These are phyloP conservation scores for Hibiscus trionum DNA, from an alignment of 345 rosid species.

Conservation along the genomic window DNA sequence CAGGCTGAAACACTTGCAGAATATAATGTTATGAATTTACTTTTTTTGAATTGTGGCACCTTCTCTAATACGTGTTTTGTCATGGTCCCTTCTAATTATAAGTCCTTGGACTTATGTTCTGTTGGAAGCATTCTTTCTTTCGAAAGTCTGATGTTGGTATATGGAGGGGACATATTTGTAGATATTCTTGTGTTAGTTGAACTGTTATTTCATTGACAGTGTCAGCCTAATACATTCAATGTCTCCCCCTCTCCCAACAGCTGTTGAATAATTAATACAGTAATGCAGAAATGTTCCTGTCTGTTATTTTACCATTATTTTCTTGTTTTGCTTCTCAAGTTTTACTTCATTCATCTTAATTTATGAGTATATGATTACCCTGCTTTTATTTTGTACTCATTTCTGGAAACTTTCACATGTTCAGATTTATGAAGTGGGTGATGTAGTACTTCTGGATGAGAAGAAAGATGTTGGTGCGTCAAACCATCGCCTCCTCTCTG, in stretches of 20 bases:
- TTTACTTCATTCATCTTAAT: not conserved
- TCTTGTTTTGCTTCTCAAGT: not conserved
- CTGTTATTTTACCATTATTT: not conserved
- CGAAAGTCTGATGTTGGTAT: not conserved
- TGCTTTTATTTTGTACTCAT: not conserved
- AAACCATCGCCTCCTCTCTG: constrained; percentile 61
- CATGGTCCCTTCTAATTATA: not conserved
- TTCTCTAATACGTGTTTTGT: not conserved
- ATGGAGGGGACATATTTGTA: not conserved
- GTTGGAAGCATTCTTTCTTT: not conserved
- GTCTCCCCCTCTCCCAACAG: not conserved
- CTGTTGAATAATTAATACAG: not conserved
- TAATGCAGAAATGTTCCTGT: not conserved
- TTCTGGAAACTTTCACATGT: constrained; percentile 3
- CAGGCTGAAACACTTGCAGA: not conserved
- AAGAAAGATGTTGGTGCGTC: constrained; percentile 77
- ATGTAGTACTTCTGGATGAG: constrained; percentile 51
- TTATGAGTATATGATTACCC: not conserved
- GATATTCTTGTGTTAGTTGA: not conserved
- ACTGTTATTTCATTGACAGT: not conserved
- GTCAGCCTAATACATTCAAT: not conserved
- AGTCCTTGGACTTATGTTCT: not conserved
- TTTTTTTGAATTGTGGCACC: not conserved
- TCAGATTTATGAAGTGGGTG: constrained; percentile 87
- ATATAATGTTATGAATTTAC: not conserved